Evolutionary conservation across 305 asterid genomes (phyloP).

Genomic region (Galium porrigens): DNA sequence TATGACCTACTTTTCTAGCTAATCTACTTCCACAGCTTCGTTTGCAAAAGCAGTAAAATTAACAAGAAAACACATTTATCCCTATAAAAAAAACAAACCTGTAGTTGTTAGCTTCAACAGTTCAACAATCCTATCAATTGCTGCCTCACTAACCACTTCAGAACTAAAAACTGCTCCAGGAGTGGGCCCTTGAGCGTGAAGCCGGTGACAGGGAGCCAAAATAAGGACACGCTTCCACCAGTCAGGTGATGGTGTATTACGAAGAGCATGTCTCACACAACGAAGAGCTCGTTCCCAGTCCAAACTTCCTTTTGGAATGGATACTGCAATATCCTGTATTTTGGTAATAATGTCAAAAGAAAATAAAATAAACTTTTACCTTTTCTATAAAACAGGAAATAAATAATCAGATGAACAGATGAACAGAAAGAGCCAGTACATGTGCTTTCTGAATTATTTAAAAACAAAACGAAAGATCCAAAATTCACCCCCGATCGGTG

Average conservation of each 20-base stretch:
- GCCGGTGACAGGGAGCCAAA: conserved; percentile 87
- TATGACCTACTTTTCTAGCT: neutral
- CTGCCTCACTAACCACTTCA: conserved; percentile 92
- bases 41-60: neutral
- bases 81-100: conserved; percentile 38
- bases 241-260: conserved; percentile 93
- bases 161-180: conserved; percentile 95
- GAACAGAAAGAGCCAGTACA: neutral
- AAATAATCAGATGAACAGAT: neutral
- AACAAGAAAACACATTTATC: conserved; percentile 3
- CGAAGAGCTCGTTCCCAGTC: conserved; percentile 99
- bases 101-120: conserved; percentile 73
- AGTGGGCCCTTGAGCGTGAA: conserved; percentile 55
- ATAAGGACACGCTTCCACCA: conserved; percentile 99
- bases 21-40: neutral
- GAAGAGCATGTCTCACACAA: conserved; percentile 89
- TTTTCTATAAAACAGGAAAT: neutral
- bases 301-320: conserved; percentile 85
- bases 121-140: conserved; percentile 84
- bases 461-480: neutral
- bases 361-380: neutral
- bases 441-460: neutral
- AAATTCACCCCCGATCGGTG: neutral
- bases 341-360: conserved; percentile 14
- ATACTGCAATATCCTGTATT: conserved; percentile 75